Evolutionary conservation across 176 grass and related monocot species (phyloP).

Genomic region (Oryza meyeriana): DNA sequence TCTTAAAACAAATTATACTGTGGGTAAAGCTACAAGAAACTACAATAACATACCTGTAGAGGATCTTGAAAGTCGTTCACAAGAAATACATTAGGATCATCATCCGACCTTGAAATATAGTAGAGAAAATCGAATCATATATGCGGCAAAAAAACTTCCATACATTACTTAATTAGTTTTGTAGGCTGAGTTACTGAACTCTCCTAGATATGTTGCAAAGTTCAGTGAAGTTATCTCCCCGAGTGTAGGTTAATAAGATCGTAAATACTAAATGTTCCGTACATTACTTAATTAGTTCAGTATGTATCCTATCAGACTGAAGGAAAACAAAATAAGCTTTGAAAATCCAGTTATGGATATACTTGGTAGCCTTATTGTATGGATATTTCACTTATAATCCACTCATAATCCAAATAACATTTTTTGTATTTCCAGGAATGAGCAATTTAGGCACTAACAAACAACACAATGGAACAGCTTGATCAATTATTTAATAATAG

Average conservation of each 20-base stretch:
- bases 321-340: neutral
- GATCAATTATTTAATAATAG: neutral
- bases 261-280: neutral
- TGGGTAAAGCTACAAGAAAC: neutral
- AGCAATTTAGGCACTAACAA: conserved; percentile 15
- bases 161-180: neutral
- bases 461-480: neutral
- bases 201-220: conserved; percentile 3
- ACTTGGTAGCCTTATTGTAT: neutral
- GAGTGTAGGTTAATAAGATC: neutral
- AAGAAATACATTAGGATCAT: conserved; percentile 96
- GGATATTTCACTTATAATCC: neutral
- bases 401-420: neutral
- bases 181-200: neutral
- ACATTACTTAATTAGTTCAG: no score
- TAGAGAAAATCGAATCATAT: conserved; percentile 30
- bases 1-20: neutral
- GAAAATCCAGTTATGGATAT: neutral
- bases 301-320: neutral
- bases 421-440: neutral
- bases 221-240: neutral
- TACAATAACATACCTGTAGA: conserved; percentile 70
- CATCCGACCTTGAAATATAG: conserved; percentile 70
- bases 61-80: conserved; percentile 97
- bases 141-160: neutral